Base-by-base conservation (phyloP, 1,284 basidiomycete genomes). In the Ceratobasidium papillatum region DNA sequence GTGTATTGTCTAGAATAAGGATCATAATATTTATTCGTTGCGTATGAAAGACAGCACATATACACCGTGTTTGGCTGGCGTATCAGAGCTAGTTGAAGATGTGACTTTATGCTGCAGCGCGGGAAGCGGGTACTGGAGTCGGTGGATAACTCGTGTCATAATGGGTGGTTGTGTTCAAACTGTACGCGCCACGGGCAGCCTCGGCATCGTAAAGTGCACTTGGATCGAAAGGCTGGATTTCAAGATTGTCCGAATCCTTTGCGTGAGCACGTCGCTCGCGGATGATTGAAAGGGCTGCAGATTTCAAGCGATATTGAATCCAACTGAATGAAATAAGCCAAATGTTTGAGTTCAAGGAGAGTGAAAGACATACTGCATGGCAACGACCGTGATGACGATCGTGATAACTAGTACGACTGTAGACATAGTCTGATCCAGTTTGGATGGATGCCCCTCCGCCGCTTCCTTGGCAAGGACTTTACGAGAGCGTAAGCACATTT, bases 181-280 rank as follows among this genome's bases (percentile, higher is more conserved):
- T n/a, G n/a, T n/a, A n/a, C n/a, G n/a, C n/a, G 30, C 14, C 14
- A 17, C 19, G 14, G 22, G 62, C 9, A 36, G 19, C 58, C 22
- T 36, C 52, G n/a, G 58, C 45, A 30, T 63, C 69, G 58, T 73
- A 73, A 1, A 62, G 59, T 11, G 43, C 45, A 30, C 22, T 41
- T 19, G 65, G 38, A 22, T 73, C n/a, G n/a, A 73, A 73, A 7
- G 69, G 45, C 30, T 61, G 22, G n/a, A 52, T 25, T 36, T 72
- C 68, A 19, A 36, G 17, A 8, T 61, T 22, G 19, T 36, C 38
- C 1, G 25, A 1, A 9, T 30, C 32, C 8, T 54, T 43, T 25
- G 34, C 47, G 14, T 58, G 69, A 19, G 69, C 69, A n/a, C 69
- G 69, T 19, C 59, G 69, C 30, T 73, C 69, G 1, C 69, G 69